Base-by-base conservation (phyloP, 1,139 yeast genomes). In the Geotrichum carabidarum region DNA sequence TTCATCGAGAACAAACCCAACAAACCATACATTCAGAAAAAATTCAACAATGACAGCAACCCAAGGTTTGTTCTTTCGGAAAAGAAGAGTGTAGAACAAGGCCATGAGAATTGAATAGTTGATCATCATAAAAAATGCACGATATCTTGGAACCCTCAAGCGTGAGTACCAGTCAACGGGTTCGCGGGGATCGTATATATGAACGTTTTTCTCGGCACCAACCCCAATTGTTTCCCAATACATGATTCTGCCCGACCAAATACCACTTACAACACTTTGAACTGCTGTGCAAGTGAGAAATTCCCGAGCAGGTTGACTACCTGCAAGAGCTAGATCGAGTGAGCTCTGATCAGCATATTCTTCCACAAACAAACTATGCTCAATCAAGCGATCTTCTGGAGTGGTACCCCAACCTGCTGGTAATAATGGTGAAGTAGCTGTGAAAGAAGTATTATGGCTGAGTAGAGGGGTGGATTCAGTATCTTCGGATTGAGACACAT, bases 181-280 rank as follows among this genome's bases (percentile, higher is more conserved):
- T 22, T 42, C 46, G 7, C 8, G 46, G 15, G 57, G 60, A 27
- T 55, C 57, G 55, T 65, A 66, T 22, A 61, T 53, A 31, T 58
- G 60, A 3, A 70, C 64, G 12, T 54, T 53, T 50, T 67, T 66
- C 32, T 52, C 58, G 2, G 67, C 60, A 27, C 59, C 59, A 1
- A 62, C 57, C 27, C 63, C 60, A 38, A 69, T 68, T 27, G 60
- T 61, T 41, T 65, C 63, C 72, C 71, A 69, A 45, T 66, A 68
- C 48, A 69, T 69, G 46, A 69, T 67, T 12, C 63, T 59, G 12
- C 72, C 72, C 15, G 61, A 62, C 72, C 72, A 69, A 14, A 69
- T 64, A 9, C 67, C 50, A 17, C 12, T 30, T 12, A 44, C 38
- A 18, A 55, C 45, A 27, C 44, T 38, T 35, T 54, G 51, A 11